These are phyloP conservation scores for Aspergillus funiculosus DNA, from an alignment of 495 filamentous ascomycete genomes.

Conservation along the genomic window DNA sequence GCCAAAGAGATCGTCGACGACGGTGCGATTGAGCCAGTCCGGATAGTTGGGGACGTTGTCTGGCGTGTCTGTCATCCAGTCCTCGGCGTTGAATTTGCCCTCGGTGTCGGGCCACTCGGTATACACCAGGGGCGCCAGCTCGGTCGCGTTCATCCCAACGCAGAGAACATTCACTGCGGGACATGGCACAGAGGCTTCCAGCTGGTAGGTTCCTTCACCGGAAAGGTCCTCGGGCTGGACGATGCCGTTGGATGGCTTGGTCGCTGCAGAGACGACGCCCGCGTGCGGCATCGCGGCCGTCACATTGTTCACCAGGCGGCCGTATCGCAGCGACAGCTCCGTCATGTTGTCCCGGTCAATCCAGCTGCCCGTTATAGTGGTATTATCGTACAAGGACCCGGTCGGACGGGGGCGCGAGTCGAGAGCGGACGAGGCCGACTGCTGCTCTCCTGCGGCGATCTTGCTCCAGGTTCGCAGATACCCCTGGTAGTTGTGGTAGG, in stretches of 20 bases:
- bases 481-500: constrained; percentile 49
- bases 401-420: constrained; percentile 44
- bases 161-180: constrained; percentile 67
- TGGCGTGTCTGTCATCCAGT: constrained; percentile 19
- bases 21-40: constrained; percentile 50
- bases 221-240: constrained; percentile 58
- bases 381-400: constrained; percentile 59
- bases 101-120: constrained; percentile 46
- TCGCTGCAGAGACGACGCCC: constrained; percentile 56
- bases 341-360: constrained; percentile 47
- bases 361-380: constrained; percentile 57
- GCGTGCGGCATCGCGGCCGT: constrained; percentile 69
- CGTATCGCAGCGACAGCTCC: constrained; percentile 36
- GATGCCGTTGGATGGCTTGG: constrained; percentile 54
- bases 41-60: constrained; percentile 23
- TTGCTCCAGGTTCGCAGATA: constrained; percentile 46
- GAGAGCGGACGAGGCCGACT: constrained; percentile 35
- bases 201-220: constrained; percentile 58
- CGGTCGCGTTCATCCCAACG: constrained; percentile 50
- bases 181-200: constrained; percentile 59
- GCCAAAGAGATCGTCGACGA: constrained; percentile 62
- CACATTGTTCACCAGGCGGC: constrained; percentile 61
- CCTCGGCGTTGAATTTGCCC: constrained; percentile 31
- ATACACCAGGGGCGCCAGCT: constrained; percentile 59
- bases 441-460: constrained; percentile 23